Base-by-base conservation (phyloP, 2,329 filamentous ascomycete species). In the Neopestalotiopsis sp. region DNA sequence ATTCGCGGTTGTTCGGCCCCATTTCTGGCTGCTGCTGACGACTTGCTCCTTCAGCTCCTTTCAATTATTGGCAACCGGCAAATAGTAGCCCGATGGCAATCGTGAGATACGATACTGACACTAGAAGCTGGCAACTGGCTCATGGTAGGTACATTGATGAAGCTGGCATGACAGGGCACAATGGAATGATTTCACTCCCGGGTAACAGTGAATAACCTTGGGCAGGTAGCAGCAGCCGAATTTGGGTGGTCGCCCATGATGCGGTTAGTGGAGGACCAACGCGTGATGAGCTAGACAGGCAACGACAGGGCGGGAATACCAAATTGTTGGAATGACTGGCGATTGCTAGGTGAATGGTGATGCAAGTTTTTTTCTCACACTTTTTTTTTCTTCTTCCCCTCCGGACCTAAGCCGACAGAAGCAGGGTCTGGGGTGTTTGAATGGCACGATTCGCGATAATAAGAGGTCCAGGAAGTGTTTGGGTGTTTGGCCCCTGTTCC, bases 41-140 rank as follows among this genome's bases (percentile, higher is more conserved):
- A 40, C 14, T 62, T 62, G 34, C 32, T 62, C 59, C 59, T 62
- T 62, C 59, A 34, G 32, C 59, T 62, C 59, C 59, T 62, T 38
- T 14, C 32, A 38, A 62, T 62, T 52, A 52, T 20, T 24, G 20
- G 17, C 45, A 52, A 52, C n/a, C 45, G 45, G 45, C 45, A 52
- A 52, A 52, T 52, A 17, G 17, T 20, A 17, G 17, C 45, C 45
- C n/a, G 14, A 17, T 17, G 45, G 14, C 17, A 52, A 17, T 52
- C 45, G n/a, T 52, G 45, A 17, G 17, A 20, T n/a, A 52, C 45
- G 45, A 52, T 52, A 20, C 45, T 52, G 45, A 52, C 14, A 61
- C 6, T 59, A 28, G 57, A 59, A 59, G 13, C 9, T 28, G 57
- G 20, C 24, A 59, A 17, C 57, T 34, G 24, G 57, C n/a, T 10